phyloP scores from a whole-genome alignment of 1,284 basidiomycete genomes.

The Ceratobasidium sp. region DNA sequence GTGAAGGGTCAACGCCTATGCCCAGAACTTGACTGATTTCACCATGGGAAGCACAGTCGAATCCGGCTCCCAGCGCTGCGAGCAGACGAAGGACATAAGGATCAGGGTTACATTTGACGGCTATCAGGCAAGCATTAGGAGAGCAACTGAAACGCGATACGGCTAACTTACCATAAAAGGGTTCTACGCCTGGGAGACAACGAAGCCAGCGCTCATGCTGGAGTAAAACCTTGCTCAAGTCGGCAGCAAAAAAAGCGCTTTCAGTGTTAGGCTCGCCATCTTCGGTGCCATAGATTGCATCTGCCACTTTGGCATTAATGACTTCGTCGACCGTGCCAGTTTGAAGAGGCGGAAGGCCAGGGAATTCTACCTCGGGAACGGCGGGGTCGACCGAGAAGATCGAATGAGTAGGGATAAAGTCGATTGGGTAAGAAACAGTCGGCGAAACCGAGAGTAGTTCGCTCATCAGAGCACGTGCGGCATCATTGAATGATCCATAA shows the following conservation, averaged over 20 bases:
- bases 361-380: conserved; percentile 63
- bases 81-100: conserved; percentile 92
- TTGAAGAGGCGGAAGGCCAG: conserved; percentile 70
- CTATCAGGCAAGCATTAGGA: conserved; percentile 54
- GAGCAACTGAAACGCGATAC: not conserved
- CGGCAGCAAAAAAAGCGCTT: conserved; percentile 95
- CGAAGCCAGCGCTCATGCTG: conserved; percentile 88
- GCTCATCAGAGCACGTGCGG: conserved; percentile 21
- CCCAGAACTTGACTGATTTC: conserved; percentile 89
- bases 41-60: conserved; percentile 98
- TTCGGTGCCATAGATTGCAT: conserved; percentile 57
- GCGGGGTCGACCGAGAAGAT: conserved; percentile 54
- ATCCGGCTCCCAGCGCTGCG: conserved; percentile 88
- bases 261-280: conserved; percentile 77
- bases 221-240: conserved; percentile 87
- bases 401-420: conserved; percentile 50
- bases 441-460: conserved; percentile 45
- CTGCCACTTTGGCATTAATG: conserved; percentile 76
- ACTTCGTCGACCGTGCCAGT: conserved; percentile 75
- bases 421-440: conserved; percentile 20
- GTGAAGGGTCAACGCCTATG: conserved; percentile 74
- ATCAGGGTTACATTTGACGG: conserved; percentile 98
- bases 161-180: conserved; percentile 81
- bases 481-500: conserved; percentile 43
- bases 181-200: conserved; percentile 85